Evolutionary conservation across 225 moss, liverwort and hornwort genomes (phyloP), one percentile per base, ranked within the genome.

Genomic region (Thuidium tamariscinum): DNA sequence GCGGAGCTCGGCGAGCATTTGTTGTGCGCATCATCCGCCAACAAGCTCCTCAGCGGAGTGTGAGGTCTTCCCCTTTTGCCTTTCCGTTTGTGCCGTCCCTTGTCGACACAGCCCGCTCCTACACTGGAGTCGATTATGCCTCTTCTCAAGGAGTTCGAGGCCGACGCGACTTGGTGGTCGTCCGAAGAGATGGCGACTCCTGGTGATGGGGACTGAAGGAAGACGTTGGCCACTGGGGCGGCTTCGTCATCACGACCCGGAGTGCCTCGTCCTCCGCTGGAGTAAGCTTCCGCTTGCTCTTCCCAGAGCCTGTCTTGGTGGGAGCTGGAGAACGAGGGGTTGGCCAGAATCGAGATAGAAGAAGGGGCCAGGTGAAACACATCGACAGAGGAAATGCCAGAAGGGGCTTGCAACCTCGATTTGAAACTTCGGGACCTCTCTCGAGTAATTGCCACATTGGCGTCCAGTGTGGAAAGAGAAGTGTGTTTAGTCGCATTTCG

Each of bases 291-390:
- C 19, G 92, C 92, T 84, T 92, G 92, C 91, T 92, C 91, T 79
- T 92, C 91, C 91, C 91, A 92, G 1, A 91, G 56, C 83, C 91
- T 84, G 71, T 92, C 92, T 88, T 92, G 91, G 84, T 91, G 91
- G 32, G 92, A 92, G 82, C 91, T 88, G 5, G 92, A 92, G 82
- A 89, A 91, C 16, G 92, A 91, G 21, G 92, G 91, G 82, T 92
- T 92, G 77, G 89, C 87, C 62, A 92, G 86, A 82, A 92, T 92
- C 82, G 90, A 91, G 78, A 92, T 86, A 6, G 92, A 92, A 16
- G 90, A 92, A 65, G 92, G 91, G n/a, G 77, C 86, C 39, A 92
- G 54, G 74, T 87, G 88, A 49, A 83, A 92, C 7, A 88, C 84
- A 27, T 92, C 91, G 20, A 86, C 80, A 22, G 87, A 87, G 16